phyloP scores from a whole-genome alignment of 495 filamentous ascomycete genomes.

The Immersiella caudata region DNA sequence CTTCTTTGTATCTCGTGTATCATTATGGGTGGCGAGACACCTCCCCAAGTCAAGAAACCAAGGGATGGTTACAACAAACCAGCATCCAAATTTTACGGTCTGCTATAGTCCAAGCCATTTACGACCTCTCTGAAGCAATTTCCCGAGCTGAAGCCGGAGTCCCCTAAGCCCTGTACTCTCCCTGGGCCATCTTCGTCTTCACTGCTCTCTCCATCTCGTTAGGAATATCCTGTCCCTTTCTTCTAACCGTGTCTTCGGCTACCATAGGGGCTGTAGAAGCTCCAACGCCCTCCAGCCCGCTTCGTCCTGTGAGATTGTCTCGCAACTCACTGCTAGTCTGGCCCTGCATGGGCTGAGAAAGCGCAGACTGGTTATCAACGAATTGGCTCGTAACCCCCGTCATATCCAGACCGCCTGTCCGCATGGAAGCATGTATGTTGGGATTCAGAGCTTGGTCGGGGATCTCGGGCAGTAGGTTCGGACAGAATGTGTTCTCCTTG shows the following conservation, averaged over 20 bases:
- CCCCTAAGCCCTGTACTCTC: not conserved
- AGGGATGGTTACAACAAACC: not conserved
- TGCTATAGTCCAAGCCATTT: not conserved
- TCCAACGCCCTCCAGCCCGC: constrained; percentile 59
- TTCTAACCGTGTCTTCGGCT: constrained; percentile 38
- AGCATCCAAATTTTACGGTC: not conserved
- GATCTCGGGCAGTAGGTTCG: constrained; percentile 21
- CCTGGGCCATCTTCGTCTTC: constrained; percentile 20
- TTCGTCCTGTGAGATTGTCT: constrained; percentile 44
- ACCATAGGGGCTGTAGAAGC: constrained; percentile 36
- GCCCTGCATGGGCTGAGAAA: constrained; percentile 65
- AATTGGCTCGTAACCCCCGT: constrained; percentile 64
- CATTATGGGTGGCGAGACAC: too few relatives aligned
- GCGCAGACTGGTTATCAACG: constrained; percentile 60
- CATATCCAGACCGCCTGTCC: constrained; percentile 54
- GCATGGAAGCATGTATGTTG: constrained; percentile 22
- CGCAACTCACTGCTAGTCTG: constrained; percentile 62
- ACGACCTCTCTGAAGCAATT: not conserved
- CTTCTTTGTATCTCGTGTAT: too few relatives aligned
- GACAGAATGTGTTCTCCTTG: constrained; percentile 56
- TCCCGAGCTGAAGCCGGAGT: not conserved
- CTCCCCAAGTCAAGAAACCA: too few relatives aligned
- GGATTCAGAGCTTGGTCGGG: constrained; percentile 56
- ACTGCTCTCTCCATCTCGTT: constrained; percentile 21
- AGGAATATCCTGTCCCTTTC: constrained; percentile 28